Base-by-base conservation (phyloP, 1,139 yeast species). In the Sugiyamaella neomexicana region DNA sequence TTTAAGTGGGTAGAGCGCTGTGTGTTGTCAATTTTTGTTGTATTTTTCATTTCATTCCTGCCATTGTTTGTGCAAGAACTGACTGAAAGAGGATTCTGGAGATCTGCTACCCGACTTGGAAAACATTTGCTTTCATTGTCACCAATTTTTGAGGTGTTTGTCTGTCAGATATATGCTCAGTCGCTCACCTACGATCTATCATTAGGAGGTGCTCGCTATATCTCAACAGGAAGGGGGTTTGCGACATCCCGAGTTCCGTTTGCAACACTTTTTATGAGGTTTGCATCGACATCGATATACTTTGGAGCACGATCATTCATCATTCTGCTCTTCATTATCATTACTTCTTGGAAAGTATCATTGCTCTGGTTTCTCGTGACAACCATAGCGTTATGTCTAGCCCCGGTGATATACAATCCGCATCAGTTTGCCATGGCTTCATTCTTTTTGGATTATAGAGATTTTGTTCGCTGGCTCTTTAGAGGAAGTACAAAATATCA, bases 331-430 rank as follows among this genome's bases (percentile, higher is more conserved):
- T 86, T 85, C 73, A 83, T 89, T 1, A 78, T 86, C 1, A 65
- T 81, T 1, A 76, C 89, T 0, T 81, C 86, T 73, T 87, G 95
- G 95, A 87, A 84, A 58, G 80, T 83, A 0, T 80, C 95, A 0
- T 71, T 89, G 23, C 66, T 88, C 32, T 89, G 96, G 96, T 89
- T 89, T 69, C 87, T 91, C 85, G 75, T 87, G 7, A 86, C 95
- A 0, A 78, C 86, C 10, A 69, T 83, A 5, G 84, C 96, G 0
- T 71, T 89, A 66, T 81, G 90, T 57, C 71, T 87, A 46, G 86
- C 95, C 0, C 97, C 97, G 1, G 83, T 86, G 57, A 68, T 89
- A 4, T 89, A 86, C 73, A 89, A 89, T 63, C 96, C 97, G 0
- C 95, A 89, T 66, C 96, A 89, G 65, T 89, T 88, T 68, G 77